A percentile compares a stretch with the other conserved stretches of the same genome.
These are phyloP conservation scores for Actinomortierella wolfii DNA, from an alignment of 371 early-diverging fungal species.

Conservation along the genomic window DNA sequence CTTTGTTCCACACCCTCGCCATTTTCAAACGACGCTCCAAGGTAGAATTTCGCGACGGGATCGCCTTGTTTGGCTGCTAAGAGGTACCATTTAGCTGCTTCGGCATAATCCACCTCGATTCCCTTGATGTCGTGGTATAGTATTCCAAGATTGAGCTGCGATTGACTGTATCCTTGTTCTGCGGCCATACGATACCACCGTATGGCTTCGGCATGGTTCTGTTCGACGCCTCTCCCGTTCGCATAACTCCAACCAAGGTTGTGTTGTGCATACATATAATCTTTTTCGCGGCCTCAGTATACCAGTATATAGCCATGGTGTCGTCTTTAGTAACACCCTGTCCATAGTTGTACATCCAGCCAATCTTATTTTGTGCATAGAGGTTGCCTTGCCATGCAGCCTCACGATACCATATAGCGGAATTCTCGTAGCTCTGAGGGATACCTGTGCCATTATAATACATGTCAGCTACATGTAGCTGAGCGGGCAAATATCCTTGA, in stretches of 20 bases:
- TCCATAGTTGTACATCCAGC: conserved; percentile 83
- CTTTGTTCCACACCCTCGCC: conserved; percentile 77
- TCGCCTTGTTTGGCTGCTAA: conserved; percentile 67
- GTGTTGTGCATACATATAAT: conserved; percentile 72
- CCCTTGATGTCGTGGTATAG: conserved; percentile 87
- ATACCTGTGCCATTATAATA: conserved; percentile 79
- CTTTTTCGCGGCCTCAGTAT: conserved; percentile 73
- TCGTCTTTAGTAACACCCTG: conserved; percentile 75
- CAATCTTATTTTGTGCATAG: conserved; percentile 67
- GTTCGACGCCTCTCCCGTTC: conserved; percentile 66
- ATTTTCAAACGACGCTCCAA: conserved; percentile 85
- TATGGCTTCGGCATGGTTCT: conserved; percentile 66
- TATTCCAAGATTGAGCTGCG: conserved; percentile 76
- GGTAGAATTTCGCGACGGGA: conserved; percentile 79
- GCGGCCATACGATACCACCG: conserved; percentile 75
- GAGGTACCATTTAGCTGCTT: conserved; percentile 75
- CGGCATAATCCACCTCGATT: conserved; percentile 63
- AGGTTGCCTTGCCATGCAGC: conserved; percentile 79
- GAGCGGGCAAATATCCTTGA: conserved; percentile 79
- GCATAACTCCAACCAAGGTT: no score
- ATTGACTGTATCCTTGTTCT: conserved; percentile 71
- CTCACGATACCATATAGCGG: conserved; percentile 78
- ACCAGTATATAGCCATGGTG: conserved; percentile 76
- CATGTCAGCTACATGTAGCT: conserved; percentile 79
- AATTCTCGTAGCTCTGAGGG: conserved; percentile 59